phyloP scores from a whole-genome alignment of 768 basidiomycete species.

The Naematelia aurantialba region DNA sequence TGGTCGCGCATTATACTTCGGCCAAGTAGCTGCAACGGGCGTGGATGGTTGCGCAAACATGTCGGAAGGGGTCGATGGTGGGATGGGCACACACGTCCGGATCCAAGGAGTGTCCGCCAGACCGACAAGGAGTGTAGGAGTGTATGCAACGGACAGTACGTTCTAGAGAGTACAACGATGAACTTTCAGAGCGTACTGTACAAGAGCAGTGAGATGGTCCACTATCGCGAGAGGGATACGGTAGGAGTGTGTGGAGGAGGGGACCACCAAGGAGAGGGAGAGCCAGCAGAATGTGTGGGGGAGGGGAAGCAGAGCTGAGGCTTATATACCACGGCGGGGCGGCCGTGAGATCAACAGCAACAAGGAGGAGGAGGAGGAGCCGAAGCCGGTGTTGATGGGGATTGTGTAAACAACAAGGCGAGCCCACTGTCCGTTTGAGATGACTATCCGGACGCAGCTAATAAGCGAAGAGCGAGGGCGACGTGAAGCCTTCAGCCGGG shows the following conservation, averaged over 20 bases:
- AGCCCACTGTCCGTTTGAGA: neutral
- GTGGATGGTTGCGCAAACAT: neutral
- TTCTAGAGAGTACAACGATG: no score
- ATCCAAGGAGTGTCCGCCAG: neutral
- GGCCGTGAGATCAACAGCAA: neutral
- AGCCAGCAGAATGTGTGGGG: neutral
- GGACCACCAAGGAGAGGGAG: neutral
- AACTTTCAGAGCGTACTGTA: neutral
- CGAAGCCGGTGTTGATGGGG: neutral
- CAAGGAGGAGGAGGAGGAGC: neutral
- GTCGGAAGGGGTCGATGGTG: neutral
- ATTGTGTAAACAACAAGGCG: neutral
- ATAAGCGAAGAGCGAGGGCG: no score
- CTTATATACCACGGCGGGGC: neutral
- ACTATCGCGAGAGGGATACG: neutral
- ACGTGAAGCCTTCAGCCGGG: neutral
- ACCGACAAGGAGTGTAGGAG: neutral
- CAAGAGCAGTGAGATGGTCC: neutral
- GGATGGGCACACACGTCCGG: neutral
- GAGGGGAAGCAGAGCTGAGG: neutral
- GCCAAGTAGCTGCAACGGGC: neutral
- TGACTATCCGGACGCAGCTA: neutral
- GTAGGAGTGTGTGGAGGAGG: neutral
- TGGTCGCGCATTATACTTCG: neutral
- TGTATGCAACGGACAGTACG: neutral